Percentiles rank a stretch among this genome's conserved stretches.
phyloP scores from a whole-genome alignment of 2,329 filamentous ascomycete genomes.

The Ophiostoma ips region DNA sequence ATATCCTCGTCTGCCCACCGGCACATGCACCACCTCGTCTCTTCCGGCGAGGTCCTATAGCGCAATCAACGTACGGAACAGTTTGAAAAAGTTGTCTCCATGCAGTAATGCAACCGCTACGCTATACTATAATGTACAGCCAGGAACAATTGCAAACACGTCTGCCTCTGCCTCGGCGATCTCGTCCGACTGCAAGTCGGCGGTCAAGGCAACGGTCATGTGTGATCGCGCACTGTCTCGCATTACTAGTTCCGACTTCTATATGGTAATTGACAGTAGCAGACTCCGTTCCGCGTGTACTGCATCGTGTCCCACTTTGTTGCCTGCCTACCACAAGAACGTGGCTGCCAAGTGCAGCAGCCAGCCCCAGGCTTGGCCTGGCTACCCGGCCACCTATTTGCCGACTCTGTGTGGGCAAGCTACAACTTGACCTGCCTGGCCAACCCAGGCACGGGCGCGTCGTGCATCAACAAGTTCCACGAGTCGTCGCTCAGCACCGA shows the following conservation, averaged over 20 bases:
- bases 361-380: neutral
- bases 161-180: neutral
- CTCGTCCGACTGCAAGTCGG: neutral
- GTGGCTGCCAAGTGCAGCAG: neutral
- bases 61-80: no score
- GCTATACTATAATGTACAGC: neutral
- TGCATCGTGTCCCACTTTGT: neutral
- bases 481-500: neutral
- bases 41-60: no score
- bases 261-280: neutral
- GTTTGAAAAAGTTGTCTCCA: neutral
- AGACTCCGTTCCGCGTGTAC: neutral
- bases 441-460: neutral
- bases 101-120: neutral
- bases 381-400: neutral
- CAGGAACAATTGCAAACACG: neutral
- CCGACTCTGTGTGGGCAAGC: neutral
- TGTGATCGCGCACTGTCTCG: neutral
- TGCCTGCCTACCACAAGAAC: neutral
- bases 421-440: neutral
- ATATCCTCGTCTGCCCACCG: neutral
- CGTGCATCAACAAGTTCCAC: neutral
- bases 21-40: neutral
- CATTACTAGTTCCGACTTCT: neutral
- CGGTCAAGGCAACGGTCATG: neutral